These are phyloP conservation scores for Excoecaria cochinchinensis DNA, from an alignment of 345 rosid genomes.

Conservation along the genomic window DNA sequence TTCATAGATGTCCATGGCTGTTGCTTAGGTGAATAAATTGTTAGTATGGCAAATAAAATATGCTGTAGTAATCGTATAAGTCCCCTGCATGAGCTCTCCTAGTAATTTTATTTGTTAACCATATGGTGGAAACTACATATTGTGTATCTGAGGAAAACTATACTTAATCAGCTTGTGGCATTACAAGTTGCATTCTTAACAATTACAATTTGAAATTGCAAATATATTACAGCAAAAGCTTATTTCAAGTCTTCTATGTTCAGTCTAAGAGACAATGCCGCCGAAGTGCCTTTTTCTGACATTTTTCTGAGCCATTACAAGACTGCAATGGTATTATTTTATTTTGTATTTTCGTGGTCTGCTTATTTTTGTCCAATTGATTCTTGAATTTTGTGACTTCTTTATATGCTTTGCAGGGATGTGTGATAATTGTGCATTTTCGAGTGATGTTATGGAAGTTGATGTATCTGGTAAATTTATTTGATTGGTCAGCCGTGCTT, in stretches of 20 bases:
- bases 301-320: constrained; percentile 85
- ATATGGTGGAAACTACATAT: neutral
- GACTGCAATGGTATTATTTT: constrained; percentile 77
- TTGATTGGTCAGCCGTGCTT: neutral
- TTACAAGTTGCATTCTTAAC: neutral
- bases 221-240: neutral
- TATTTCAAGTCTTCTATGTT: constrained; percentile 17
- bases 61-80: too few relatives aligned
- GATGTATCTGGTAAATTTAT: constrained; percentile 69
- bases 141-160: neutral
- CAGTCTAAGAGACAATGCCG: constrained; percentile 87
- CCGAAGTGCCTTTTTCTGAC: constrained; percentile 68
- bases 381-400: constrained; percentile 15
- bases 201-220: neutral
- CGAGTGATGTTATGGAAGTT: constrained; percentile 63
- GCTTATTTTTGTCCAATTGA: constrained; percentile 2
- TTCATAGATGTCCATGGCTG: too few relatives aligned
- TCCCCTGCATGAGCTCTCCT: too few relatives aligned
- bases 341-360: neutral
- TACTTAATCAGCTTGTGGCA: neutral
- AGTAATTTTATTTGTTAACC: neutral
- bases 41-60: too few relatives aligned
- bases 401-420: constrained; percentile 53
- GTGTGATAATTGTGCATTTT: constrained; percentile 87
- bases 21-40: too few relatives aligned